Base-by-base conservation (phyloP, 306 rosid species). In the Albizia julibrissin region DNA sequence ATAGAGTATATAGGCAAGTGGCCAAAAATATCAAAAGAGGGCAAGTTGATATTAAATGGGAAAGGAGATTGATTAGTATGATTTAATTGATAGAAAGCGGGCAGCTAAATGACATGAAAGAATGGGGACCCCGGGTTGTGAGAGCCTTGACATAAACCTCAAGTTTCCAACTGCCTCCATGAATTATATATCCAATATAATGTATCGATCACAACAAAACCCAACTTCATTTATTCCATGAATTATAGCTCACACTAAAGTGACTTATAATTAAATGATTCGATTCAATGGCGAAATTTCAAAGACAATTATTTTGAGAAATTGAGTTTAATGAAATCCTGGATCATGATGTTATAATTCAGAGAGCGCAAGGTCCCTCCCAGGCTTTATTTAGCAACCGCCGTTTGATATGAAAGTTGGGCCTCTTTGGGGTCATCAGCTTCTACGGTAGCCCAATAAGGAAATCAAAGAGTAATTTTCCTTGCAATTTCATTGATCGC, bases 91-190 rank as follows among this genome's bases (percentile, higher is more conserved):
- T 42, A 59, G 78, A 77, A 77, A 70, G 78, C 59, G 58, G 74
- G 78, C 46, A 77, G 52, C 66, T 82, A 69, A 69, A 76, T 76
- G 78, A 76, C 59, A 66, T 69, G 78, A 10, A 70, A 56, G 81
- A 40, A 69, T 46, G 75, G 83, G 31, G n/a, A 3, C 0, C 31
- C 31, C 31, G 2, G 31, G 31, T 29, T 82, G 81, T 70, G 85
- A 62, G 27, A 31, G 68, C 72, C 59, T 77, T 77, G 82, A 83
- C 82, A 77, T 77, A 77, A 71, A 83, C 82, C 86, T 70, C 44
- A 77, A 83, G 59, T 70, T 77, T 77, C 65, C 69, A 70, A 49
- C 82, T 29, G 74, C 70, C 10, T 82, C 73, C 78, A 46, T 8
- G 15, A 31, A 69, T 14, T 4, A 50, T 50, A 43, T 43, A 43